Evolutionary conservation across 176 grass and related monocot species (phyloP).

Genomic region (Cymbopogon citratus): DNA sequence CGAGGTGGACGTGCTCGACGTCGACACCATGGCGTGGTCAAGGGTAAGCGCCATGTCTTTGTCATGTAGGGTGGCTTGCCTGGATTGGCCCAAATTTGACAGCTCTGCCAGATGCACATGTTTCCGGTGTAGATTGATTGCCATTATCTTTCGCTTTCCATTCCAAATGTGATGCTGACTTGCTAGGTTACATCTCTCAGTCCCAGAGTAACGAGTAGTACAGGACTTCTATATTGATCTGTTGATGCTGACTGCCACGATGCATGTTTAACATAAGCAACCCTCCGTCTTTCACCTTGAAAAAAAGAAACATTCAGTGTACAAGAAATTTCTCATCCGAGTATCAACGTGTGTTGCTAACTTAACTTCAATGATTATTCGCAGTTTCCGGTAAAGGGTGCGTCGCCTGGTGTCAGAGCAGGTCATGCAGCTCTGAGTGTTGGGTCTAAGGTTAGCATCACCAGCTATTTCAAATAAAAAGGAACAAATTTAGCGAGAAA

Average conservation of each 20-base stretch:
- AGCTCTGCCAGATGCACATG: constrained; percentile 24
- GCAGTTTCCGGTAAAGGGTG: constrained; percentile 71
- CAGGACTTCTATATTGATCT: background rate
- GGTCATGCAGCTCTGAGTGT: constrained; percentile 77
- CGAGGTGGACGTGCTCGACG: constrained; percentile 89
- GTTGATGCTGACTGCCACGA: background rate
- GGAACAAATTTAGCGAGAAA: background rate
- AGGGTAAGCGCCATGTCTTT: constrained; percentile 50
- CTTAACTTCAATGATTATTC: constrained; percentile 4
- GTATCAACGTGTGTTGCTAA: background rate
- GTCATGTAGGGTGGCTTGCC: background rate
- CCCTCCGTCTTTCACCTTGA: background rate
- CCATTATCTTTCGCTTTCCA: constrained; percentile 20
- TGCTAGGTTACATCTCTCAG: background rate
- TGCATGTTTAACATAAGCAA: background rate
- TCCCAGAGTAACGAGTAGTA: background rate
- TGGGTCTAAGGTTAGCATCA: constrained; percentile 69
- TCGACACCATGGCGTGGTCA: constrained; percentile 79
- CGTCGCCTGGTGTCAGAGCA: constrained; percentile 80
- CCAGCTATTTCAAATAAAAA: background rate
- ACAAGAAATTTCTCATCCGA: background rate
- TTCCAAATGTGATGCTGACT: background rate
- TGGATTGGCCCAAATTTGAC: background rate
- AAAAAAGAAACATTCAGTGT: background rate
- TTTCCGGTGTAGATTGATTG: constrained; percentile 16